Evolutionary conservation across 2,329 filamentous ascomycete genomes (phyloP).

Genomic region (Dichotomopilus funicola): DNA sequence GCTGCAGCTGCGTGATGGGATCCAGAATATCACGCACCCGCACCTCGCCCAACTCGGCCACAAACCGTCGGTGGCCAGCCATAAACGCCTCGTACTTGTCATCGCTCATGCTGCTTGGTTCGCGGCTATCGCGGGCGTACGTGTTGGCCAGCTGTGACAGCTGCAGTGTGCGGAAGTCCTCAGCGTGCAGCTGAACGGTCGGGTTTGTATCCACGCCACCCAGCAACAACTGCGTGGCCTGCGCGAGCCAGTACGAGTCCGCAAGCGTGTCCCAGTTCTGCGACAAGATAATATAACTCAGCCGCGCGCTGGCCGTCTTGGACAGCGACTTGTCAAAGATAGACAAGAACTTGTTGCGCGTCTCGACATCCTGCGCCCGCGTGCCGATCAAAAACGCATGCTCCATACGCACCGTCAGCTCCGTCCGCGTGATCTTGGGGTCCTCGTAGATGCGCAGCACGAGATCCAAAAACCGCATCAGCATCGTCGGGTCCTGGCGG

Average conservation of each 20-base stretch:
- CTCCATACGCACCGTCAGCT: constrained; percentile 94
- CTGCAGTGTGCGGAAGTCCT: constrained; percentile 76
- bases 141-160: constrained; percentile 66
- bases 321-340: constrained; percentile 95
- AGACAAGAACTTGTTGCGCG: constrained; percentile 92
- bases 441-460: constrained; percentile 98
- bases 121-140: constrained; percentile 62
- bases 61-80: constrained; percentile 72
- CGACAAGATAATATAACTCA: constrained; percentile 80
- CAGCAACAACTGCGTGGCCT: constrained; percentile 88
- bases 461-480: constrained; percentile 89
- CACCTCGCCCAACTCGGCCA: constrained; percentile 75
- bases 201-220: constrained; percentile 82
- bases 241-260: constrained; percentile 94
- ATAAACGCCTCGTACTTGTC: constrained; percentile 77
- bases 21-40: constrained; percentile 84
- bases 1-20: constrained; percentile 84
- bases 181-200: constrained; percentile 68
- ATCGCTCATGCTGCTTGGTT: constrained; percentile 66
- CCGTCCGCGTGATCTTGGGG: constrained; percentile 87
- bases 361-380: constrained; percentile 85
- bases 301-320: constrained; percentile 80
- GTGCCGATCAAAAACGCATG: constrained; percentile 97
- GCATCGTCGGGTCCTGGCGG: constrained; percentile 71
- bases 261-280: constrained; percentile 96